A percentile compares a stretch with the other conserved stretches of the same genome.
These are phyloP conservation scores for Quaeritorhiza haematococci DNA, from an alignment of 371 early-diverging fungal genomes.

Conservation along the genomic window DNA sequence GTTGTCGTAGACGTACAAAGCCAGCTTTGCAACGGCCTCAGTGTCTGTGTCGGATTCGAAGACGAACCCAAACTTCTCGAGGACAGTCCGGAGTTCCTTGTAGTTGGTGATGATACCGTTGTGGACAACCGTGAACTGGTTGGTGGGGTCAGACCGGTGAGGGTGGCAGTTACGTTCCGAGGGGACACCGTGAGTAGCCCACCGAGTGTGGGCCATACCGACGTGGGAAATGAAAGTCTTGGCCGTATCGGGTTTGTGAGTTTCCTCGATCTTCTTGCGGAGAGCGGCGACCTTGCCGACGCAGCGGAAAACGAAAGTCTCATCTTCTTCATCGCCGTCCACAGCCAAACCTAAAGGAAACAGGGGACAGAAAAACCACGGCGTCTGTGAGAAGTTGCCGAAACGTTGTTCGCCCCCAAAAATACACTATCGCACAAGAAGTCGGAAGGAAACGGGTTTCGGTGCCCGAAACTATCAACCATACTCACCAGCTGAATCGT, in stretches of 20 bases:
- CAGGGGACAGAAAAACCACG: neutral
- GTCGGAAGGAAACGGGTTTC: too few species aligned
- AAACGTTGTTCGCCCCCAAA: neutral
- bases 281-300: slow-evolving; percentile 60
- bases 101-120: slow-evolving; percentile 77
- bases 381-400: neutral
- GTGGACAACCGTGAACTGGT: slow-evolving; percentile 67
- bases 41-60: slow-evolving; percentile 72
- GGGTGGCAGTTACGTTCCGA: slow-evolving; percentile 65
- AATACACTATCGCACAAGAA: too few species aligned
- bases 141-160: slow-evolving; percentile 52
- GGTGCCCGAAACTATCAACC: too few species aligned
- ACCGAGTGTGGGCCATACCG: slow-evolving; percentile 71
- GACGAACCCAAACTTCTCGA: slow-evolving; percentile 51
- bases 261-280: slow-evolving; percentile 31
- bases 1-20: slow-evolving; percentile 58
- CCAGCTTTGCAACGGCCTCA: slow-evolving; percentile 61
- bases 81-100: slow-evolving; percentile 48
- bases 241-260: slow-evolving; percentile 18
- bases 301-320: neutral
- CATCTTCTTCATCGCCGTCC: slow-evolving; percentile 41
- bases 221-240: slow-evolving; percentile 37
- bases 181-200: slow-evolving; percentile 72
- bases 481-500: slow-evolving; percentile 53
- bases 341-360: slow-evolving; percentile 42